These are phyloP conservation scores for Eucalyptus guilfoylei DNA, from an alignment of 345 rosid species.

Conservation along the genomic window DNA sequence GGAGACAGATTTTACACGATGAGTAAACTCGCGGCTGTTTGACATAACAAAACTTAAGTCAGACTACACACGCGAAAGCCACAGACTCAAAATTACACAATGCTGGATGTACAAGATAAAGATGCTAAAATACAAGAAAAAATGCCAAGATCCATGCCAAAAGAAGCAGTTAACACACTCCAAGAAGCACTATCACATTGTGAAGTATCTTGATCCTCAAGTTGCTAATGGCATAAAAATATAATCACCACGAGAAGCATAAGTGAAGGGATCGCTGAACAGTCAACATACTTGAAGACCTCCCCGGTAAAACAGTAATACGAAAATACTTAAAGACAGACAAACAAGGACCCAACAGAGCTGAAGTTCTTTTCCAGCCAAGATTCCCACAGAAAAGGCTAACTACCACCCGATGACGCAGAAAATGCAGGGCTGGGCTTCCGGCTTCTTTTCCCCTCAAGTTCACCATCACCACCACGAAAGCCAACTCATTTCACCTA, in stretches of 20 bases:
- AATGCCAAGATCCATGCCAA: not conserved
- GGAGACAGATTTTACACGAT: conserved; percentile 96
- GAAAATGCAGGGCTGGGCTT: not conserved
- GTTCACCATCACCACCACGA: not conserved
- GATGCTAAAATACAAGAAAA: not conserved
- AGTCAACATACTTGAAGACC: not conserved
- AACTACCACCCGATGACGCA: not conserved
- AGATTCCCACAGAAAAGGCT: not conserved
- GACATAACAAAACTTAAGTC: not conserved
- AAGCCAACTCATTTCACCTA: not conserved
- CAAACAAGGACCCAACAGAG: not conserved
- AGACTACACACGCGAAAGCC: not conserved
- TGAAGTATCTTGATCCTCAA: not conserved
- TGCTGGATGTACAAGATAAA: not conserved
- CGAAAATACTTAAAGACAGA: not conserved
- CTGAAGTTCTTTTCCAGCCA: not conserved
- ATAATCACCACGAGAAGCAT: not conserved
- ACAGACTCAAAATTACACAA: not conserved
- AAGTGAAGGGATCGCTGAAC: not conserved
- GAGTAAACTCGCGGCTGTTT: conserved; percentile 93
- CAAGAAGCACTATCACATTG: not conserved
- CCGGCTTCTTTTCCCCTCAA: not conserved
- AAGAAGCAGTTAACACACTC: not conserved
- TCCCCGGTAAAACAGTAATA: not conserved
- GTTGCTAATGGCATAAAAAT: not conserved